phyloP scores from a whole-genome alignment of 345 rosid species.

The Mangifera indica region DNA sequence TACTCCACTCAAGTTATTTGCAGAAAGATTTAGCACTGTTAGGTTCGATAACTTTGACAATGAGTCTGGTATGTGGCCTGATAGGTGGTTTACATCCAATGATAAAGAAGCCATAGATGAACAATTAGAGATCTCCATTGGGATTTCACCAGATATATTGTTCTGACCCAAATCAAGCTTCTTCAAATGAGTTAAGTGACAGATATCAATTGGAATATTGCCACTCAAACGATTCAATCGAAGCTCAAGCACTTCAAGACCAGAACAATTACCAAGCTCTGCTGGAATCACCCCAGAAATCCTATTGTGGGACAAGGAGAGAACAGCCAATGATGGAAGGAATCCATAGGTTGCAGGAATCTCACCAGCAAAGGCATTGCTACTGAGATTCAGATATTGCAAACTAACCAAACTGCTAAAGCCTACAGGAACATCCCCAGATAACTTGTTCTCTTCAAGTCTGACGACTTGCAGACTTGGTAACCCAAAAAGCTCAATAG shows the following conservation, averaged over 20 bases:
- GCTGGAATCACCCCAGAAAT: conserved; percentile 54
- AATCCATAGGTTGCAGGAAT: conserved; percentile 66
- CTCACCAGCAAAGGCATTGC: conserved; percentile 49
- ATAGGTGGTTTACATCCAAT: conserved; percentile 50
- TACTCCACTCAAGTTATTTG: conserved; percentile 51
- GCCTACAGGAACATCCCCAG: conserved; percentile 74
- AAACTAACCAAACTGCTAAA: conserved; percentile 78
- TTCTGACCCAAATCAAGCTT: conserved; percentile 63
- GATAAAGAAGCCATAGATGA: conserved; percentile 47
- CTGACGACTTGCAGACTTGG: conserved; percentile 68
- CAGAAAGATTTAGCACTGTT: conserved; percentile 54
- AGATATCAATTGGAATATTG: conserved; percentile 51
- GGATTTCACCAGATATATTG: conserved; percentile 51
- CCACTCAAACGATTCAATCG: conserved; percentile 58
- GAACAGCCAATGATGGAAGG: conserved; percentile 53
- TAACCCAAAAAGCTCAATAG: conserved; percentile 70
- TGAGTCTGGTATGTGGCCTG: conserved; percentile 58
- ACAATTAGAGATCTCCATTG: conserved; percentile 50
- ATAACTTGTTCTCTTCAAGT: conserved; percentile 49
- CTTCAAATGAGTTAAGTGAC: conserved; percentile 49
- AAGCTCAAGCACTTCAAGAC: conserved; percentile 73
- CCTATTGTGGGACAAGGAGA: conserved; percentile 59
- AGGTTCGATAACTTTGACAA: conserved; percentile 52
- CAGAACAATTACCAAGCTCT: conserved; percentile 69
- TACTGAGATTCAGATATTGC: conserved; percentile 52